Evolutionary conservation across 2,329 filamentous ascomycete species (phyloP), one percentile per base, ranked within the genome.

Genomic region (Pyrenophora tritici-repentis): DNA sequence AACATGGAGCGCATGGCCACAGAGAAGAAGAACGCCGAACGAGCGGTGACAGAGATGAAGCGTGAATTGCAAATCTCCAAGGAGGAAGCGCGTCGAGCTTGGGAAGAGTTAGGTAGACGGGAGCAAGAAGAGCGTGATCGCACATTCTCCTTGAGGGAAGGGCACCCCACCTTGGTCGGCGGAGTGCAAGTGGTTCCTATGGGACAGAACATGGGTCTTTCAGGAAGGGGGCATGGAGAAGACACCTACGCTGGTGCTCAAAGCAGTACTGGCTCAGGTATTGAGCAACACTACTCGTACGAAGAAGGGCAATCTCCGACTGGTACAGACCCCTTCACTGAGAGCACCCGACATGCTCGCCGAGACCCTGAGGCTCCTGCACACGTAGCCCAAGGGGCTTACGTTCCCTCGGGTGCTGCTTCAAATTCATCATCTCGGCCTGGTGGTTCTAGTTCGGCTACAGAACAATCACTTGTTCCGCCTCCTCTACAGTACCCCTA

Each of bases 131-230:
- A 97, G 73, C 86, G 93, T 5, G 92, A 97, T 58, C 84, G 90
- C 38, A 94, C 90, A 1, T 81, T 85, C 22, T 91, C 90, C n/a
- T 79, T 99, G 18, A 87, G 94, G 65, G 88, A 89, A 56, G 94
- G 94, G 6, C 86, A 91, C 53, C 90, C 93, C 12, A 97, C 91
- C 1, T 81, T 95, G 41, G 89, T 99, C 7, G 91, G 92, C 41
- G 93, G 93, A 35, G 91, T 97, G 10, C 92, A 97, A 68, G 94
- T 99, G 10, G 90, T 97, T 14, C 94, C 94, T 6, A 96, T 95
- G 90, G 87, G 87, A 38, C 87, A 88, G 60, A 86, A 86, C 8
- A 80, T 86, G 38, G 73, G 75, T 9, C 78, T 76, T 45, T 66
- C 74, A 31, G 61, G 50, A 42, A 71, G 73, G 12, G 62, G 66